Evolutionary conservation across 371 early-diverging fungal species (phyloP).

Genomic region (Mortierella sp.): DNA sequence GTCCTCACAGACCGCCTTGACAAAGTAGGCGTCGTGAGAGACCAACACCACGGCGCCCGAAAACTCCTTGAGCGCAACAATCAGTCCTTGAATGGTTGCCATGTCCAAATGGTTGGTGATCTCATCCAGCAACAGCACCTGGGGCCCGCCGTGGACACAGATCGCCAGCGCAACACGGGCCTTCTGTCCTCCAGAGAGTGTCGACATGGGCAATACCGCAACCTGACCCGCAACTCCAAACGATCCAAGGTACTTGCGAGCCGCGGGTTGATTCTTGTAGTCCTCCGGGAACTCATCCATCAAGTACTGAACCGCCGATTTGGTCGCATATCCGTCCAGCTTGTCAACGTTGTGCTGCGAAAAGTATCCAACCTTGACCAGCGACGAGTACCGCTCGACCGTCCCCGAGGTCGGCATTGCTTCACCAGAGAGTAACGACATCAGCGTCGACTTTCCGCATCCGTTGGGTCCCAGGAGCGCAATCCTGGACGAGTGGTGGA

Average conservation of each 20-base stretch:
- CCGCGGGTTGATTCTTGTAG: slow-evolving; percentile 67
- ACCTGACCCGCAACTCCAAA: slow-evolving; percentile 75
- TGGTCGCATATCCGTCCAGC: slow-evolving; percentile 63
- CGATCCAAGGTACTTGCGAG: slow-evolving; percentile 75
- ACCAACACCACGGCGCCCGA: slow-evolving; percentile 76
- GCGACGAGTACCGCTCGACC: slow-evolving; percentile 68
- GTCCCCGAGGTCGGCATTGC: slow-evolving; percentile 68
- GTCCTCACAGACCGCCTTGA: slow-evolving; percentile 70
- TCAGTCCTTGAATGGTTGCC: slow-evolving; percentile 76
- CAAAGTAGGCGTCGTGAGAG: slow-evolving; percentile 82
- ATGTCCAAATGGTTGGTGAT: slow-evolving; percentile 89
- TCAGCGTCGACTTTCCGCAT: slow-evolving; percentile 87
- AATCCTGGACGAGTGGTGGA: slow-evolving; percentile 72
- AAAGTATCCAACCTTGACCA: slow-evolving; percentile 79
- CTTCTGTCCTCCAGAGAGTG: slow-evolving; percentile 83
- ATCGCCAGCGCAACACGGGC: slow-evolving; percentile 81
- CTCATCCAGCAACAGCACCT: slow-evolving; percentile 88
- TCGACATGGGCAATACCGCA: slow-evolving; percentile 64
- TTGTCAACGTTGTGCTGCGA: slow-evolving; percentile 85
- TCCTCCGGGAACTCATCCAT: slow-evolving; percentile 60
- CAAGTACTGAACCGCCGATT: slow-evolving; percentile 65
- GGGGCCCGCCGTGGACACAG: slow-evolving; percentile 72
- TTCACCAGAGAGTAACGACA: slow-evolving; percentile 79
- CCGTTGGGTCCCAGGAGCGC: slow-evolving; percentile 87
- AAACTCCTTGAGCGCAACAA: slow-evolving; percentile 71